These are phyloP conservation scores for Eucalyptus regnans DNA, from an alignment of 345 rosid genomes.

Conservation along the genomic window DNA sequence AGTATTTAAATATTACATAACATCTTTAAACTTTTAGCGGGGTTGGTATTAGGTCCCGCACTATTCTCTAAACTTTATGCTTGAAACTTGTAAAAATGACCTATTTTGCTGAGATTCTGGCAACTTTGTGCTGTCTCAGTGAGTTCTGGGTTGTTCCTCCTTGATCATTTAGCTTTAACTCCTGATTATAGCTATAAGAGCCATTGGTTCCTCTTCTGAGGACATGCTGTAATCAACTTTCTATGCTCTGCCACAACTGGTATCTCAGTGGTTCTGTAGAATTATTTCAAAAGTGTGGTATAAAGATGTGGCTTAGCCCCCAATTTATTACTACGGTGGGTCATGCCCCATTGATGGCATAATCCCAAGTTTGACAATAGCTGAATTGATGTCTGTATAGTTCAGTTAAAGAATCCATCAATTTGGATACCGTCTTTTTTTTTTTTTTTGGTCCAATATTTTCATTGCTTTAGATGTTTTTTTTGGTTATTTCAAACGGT, in stretches of 20 bases:
- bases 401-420: background rate
- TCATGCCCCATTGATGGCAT: background rate
- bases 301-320: background rate
- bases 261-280: background rate
- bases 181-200: background rate
- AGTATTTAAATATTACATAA: background rate
- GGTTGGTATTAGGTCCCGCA: background rate
- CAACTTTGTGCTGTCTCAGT: background rate
- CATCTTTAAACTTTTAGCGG: background rate
- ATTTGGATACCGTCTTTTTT: background rate
- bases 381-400: background rate
- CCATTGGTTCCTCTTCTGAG: background rate
- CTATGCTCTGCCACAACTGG: background rate
- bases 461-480: background rate
- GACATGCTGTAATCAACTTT: background rate
- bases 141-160: background rate
- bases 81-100: background rate
- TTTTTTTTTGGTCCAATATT: background rate
- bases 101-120: background rate
- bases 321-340: background rate
- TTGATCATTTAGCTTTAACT: background rate
- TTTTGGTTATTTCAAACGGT: background rate
- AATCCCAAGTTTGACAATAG: background rate
- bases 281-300: background rate
- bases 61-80: background rate